Evolutionary conservation across 2,329 filamentous ascomycete genomes (phyloP), one percentile per base, ranked within the genome.

Genomic region (Polychaeton citri): DNA sequence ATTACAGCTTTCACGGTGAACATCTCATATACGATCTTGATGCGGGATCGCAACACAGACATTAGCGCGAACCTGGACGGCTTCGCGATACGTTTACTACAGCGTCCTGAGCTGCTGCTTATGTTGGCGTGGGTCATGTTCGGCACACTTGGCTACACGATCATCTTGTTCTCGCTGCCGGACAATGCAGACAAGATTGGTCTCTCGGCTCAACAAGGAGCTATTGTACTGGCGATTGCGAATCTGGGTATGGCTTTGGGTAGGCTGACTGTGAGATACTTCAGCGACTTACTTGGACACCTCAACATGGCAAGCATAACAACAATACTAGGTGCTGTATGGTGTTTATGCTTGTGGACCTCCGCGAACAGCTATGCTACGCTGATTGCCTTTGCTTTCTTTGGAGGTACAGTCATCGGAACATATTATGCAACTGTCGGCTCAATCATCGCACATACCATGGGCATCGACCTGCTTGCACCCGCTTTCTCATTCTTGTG

Each of bases 321-420:
- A 53, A 83, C 80, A 0, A 69, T 81, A 20, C 51, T 78, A 2
- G 71, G 71, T 1, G 77, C 73, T 5, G 40, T 86, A 1, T 71
- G 81, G 21, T 71, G 72, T 21, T 67, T 88, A 31, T 69, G 79
- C 15, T 66, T 88, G 20, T 88, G 83, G 83, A 74, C 76, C 37
- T 76, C 76, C 41, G 79, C 80, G 2, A 72, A 73, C 30, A 71
- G 68, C 43, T 81, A 75, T 43, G 77, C 73, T 1, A 72, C 81
- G 0, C 63, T 84, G 19, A 66, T 88, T 19, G 71, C 87, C 47
- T 88, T 82, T 49, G 69, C 75, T 1, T 57, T 88, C 10, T 55
- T 84, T 1, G 67, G 66, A 4, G 81, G 81, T 2, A 66, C 64
- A 2, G 74, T 86, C 1, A 74, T 74, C 2, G 83, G 83, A 5